Percentiles rank a stretch among this genome's conserved stretches.
These are phyloP conservation scores for Xylariaceae sp. DNA, from an alignment of 2,329 filamentous ascomycete genomes.

Conservation along the genomic window DNA sequence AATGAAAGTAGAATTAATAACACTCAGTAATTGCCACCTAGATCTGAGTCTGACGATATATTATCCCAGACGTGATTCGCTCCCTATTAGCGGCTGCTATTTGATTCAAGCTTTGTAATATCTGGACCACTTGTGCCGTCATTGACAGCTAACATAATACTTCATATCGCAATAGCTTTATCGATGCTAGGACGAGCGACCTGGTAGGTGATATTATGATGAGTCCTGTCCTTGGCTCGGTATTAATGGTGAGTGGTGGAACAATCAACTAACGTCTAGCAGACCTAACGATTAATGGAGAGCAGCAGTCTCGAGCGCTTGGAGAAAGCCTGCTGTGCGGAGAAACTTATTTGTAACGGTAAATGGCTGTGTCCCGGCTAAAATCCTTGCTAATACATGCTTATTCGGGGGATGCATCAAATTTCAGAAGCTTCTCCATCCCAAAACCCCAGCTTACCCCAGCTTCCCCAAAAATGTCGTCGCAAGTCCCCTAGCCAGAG, in stretches of 20 bases:
- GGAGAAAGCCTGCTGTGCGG: constrained; percentile 5
- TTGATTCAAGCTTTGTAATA: neutral
- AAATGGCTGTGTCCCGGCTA: constrained; percentile 2
- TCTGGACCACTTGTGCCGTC: no score
- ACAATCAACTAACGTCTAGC: constrained; percentile 19
- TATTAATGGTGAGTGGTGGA: constrained; percentile 31
- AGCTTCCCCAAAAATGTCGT: constrained; percentile 19
- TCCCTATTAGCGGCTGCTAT: neutral
- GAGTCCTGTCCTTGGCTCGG: neutral
- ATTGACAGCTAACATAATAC: neutral
- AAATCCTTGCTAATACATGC: neutral
- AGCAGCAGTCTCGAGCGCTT: no score
- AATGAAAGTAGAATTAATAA: neutral
- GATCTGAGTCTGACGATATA: neutral
- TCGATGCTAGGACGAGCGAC: neutral
- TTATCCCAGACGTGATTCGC: neutral
- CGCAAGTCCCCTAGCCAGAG: neutral
- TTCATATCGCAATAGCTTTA: neutral
- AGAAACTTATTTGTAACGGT: neutral
- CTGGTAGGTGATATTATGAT: neutral
- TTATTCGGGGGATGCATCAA: constrained; percentile 11
- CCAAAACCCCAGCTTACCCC: constrained; percentile 14
- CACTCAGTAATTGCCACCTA: neutral
- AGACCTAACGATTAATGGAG: no score
- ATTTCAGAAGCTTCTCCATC: neutral